Conservation (phyloP, 1,284 basidiomycete genomes). For the Fomitiporia mediterranea region DNA sequence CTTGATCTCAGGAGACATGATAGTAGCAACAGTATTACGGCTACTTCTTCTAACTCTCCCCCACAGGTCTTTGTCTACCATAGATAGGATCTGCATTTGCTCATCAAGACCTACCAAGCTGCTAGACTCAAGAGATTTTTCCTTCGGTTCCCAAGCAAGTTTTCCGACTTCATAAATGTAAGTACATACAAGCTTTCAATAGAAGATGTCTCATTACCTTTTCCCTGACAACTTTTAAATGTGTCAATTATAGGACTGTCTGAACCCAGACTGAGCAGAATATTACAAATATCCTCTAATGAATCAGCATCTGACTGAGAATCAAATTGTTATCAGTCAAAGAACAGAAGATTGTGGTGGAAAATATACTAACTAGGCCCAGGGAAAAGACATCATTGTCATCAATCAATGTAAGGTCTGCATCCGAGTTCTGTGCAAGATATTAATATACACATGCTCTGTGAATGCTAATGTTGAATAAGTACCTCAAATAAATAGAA, state of each 20-base stretch:
- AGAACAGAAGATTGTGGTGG: background rate
- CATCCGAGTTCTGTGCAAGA: background rate
- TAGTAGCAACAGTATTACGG: too few species aligned
- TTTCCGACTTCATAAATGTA: background rate
- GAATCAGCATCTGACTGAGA: background rate
- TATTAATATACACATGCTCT: too few species aligned
- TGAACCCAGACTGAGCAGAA: background rate
- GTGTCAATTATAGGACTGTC: background rate
- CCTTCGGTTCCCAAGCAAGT: background rate
- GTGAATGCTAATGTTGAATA: background rate
- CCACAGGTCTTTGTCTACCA: too few species aligned
- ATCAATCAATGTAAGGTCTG: background rate
- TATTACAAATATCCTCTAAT: background rate
- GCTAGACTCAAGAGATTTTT: background rate
- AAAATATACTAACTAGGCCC: background rate
- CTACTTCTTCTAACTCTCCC: too few species aligned
- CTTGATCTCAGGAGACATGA: too few species aligned
- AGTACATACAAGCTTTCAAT: background rate
- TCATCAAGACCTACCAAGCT: background rate
- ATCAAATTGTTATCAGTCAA: background rate
- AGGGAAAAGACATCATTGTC: background rate
- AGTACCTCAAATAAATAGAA: background rate
- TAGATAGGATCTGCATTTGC: too few species aligned
- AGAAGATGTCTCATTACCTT: background rate
- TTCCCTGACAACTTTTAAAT: background rate